Evolutionary conservation across 2,329 filamentous ascomycete species (phyloP).

Genomic region (Trichoderma gracile): DNA sequence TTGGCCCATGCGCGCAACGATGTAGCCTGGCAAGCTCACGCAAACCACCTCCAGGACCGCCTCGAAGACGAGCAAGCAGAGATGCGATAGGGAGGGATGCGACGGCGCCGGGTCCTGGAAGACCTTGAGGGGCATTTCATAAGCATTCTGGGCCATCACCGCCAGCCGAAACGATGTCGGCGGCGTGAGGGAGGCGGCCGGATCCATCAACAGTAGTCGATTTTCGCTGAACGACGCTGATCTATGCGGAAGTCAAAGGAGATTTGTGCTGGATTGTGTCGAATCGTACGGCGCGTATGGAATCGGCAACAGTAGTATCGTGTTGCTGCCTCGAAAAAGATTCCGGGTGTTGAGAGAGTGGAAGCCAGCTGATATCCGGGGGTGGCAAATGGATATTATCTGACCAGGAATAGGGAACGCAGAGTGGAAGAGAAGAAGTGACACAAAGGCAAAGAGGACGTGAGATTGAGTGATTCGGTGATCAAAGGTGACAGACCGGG

Average conservation of each 20-base stretch:
- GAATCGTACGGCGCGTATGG: not conserved
- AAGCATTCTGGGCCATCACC: constrained; percentile 41
- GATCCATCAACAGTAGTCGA: constrained; percentile 39
- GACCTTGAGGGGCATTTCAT: constrained; percentile 46
- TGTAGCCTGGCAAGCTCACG: constrained; percentile 90
- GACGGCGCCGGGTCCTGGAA: constrained; percentile 49
- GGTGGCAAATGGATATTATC: too few relatives aligned
- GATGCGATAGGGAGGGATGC: constrained; percentile 67
- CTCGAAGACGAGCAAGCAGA: constrained; percentile 85
- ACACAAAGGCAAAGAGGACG: not conserved
- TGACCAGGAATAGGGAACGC: too few relatives aligned
- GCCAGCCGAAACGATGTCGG: constrained; percentile 50
- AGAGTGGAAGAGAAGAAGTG: not conserved
- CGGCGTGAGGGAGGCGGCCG: constrained; percentile 41
- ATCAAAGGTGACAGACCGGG: not conserved
- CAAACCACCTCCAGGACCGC: constrained; percentile 94
- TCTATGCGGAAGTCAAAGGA: not conserved
- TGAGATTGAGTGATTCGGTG: not conserved
- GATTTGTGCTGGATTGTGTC: too few relatives aligned
- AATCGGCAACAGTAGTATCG: not conserved
- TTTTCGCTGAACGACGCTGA: not conserved
- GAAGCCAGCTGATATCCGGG: not conserved
- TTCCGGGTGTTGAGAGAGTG: too few relatives aligned
- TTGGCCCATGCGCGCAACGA: constrained; percentile 84
- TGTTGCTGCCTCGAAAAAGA: not conserved